Evolutionary conservation across 2,329 filamentous ascomycete species (phyloP), one percentile per base, ranked within the genome.

Genomic region (Ilyonectria robusta): DNA sequence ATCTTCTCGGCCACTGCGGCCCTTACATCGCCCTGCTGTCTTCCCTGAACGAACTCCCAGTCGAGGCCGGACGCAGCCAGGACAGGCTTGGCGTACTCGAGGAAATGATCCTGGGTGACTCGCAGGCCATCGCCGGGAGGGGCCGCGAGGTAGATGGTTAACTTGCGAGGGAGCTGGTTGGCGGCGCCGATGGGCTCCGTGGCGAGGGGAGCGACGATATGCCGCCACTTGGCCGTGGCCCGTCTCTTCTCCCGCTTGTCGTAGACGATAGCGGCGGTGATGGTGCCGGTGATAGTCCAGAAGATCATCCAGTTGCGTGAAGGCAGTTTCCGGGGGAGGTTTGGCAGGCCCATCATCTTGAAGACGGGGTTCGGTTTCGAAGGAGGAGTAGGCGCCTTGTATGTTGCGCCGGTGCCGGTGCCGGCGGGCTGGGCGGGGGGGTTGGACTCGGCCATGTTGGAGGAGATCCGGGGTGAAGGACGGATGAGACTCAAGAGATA

Each of bases 301-400:
- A 99, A 99, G 77, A 99, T 98, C 83, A 96, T 90, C 96, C 96
- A 99, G 80, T 98, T 98, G 68, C 96, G 93, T 19, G 95, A 98
- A 8, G 96, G 96, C 19, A 99, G 89, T 81, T 91, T 94, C 74
- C 91, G 88, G 66, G 93, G 92, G 68, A 98, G 89, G 72, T 92
- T 93, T 57, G 95, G 95, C 65, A 99, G 85, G 64, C 95, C 95
- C 83, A 96, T 90, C 87, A 93, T 93, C 70, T 89, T 89, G 75
- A 94, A 88, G 60, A 90, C 92, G 48, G 91, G 92, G 81, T 95
- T 95, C 56, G 87, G 76, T 57, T 75, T 85, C 81, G 53, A 83
- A 76, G 69, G 82, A 79, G 72, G 87, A 84, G 78, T 82, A 77
- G 67, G 74, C 60, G 57, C 75, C 69, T 76, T 76, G 62, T 76